These are phyloP conservation scores for Pachyrhizus erosus DNA, from an alignment of 306 rosid genomes.

Conservation along the genomic window DNA sequence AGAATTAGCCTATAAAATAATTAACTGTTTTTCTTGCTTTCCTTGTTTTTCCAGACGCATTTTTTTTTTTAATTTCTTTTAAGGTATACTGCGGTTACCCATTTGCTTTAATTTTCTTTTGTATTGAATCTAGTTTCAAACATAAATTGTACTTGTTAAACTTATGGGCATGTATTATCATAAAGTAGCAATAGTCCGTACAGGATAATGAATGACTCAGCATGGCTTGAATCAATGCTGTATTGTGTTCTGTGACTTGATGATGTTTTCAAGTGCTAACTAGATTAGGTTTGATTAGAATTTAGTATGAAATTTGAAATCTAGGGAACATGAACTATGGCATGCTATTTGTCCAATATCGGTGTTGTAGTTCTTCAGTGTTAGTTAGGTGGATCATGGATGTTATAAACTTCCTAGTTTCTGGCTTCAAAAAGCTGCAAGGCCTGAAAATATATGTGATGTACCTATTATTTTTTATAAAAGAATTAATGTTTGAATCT, in stretches of 20 bases:
- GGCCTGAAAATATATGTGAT: neutral
- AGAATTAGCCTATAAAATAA: neutral
- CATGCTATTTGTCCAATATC: neutral
- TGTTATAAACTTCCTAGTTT: neutral
- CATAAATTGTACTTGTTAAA: neutral
- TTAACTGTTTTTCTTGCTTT: neutral
- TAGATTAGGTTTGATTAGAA: neutral
- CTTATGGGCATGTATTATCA: neutral
- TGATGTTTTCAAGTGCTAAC: slow-evolving; percentile 1
- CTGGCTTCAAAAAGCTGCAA: slow-evolving; percentile 1
- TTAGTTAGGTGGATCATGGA: slow-evolving; percentile 11
- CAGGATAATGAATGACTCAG: neutral
- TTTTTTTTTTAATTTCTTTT: neutral
- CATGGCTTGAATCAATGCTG: neutral
- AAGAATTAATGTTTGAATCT: neutral
- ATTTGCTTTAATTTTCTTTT: neutral
- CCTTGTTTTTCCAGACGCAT: neutral
- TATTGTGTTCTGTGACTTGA: neutral
- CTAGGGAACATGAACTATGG: neutral
- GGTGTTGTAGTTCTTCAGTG: neutral
- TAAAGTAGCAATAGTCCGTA: neutral
- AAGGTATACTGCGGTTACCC: neutral
- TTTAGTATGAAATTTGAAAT: neutral
- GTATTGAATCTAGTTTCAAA: neutral
- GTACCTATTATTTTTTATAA: neutral